Percentiles rank a stretch among this genome's conserved stretches.
These are phyloP conservation scores for Phytophthora chlamydospora DNA, from an alignment of 352 stramenopile species.

Conservation along the genomic window DNA sequence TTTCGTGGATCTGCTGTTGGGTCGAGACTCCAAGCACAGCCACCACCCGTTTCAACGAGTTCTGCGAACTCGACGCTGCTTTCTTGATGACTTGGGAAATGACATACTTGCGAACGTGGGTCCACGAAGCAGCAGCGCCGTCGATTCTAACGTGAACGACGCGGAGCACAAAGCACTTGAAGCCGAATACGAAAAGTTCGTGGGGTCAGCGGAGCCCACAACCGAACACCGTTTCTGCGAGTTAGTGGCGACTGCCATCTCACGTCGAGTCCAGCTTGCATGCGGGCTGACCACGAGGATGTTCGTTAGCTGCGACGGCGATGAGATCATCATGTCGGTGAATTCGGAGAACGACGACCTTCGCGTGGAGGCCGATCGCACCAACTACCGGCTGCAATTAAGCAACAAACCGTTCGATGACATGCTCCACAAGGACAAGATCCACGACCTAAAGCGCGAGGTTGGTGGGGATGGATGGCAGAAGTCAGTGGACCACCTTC, in stretches of 20 bases:
- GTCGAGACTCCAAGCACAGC: constrained; percentile 43
- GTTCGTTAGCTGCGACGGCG: constrained; percentile 64
- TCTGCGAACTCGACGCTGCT: constrained; percentile 62
- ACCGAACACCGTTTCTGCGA: constrained; percentile 66
- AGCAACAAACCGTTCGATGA: constrained; percentile 71
- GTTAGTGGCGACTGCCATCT: constrained; percentile 60
- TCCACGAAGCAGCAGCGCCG: constrained; percentile 36
- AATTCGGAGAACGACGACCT: constrained; percentile 75
- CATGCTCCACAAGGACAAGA: constrained; percentile 61
- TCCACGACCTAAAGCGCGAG: constrained; percentile 48
- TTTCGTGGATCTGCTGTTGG: constrained; percentile 68
- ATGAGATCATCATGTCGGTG: constrained; percentile 81
- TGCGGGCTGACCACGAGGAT: constrained; percentile 76
- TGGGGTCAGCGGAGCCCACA: constrained; percentile 42
- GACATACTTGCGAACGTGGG: constrained; percentile 36
- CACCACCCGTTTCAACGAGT: constrained; percentile 59
- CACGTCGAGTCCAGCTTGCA: constrained; percentile 62
- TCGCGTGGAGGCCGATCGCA: constrained; percentile 69
- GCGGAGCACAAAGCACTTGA: constrained; percentile 44
- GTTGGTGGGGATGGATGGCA: constrained; percentile 46
- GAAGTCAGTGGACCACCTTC: constrained; percentile 55
- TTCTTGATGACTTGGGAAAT: constrained; percentile 56
- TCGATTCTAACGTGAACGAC: constrained; percentile 28
- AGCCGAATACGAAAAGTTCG: constrained; percentile 60
- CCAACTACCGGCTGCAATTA: constrained; percentile 64